Base-by-base conservation (phyloP, 1,139 yeast genomes). In the Lipomyces yarrowii region DNA sequence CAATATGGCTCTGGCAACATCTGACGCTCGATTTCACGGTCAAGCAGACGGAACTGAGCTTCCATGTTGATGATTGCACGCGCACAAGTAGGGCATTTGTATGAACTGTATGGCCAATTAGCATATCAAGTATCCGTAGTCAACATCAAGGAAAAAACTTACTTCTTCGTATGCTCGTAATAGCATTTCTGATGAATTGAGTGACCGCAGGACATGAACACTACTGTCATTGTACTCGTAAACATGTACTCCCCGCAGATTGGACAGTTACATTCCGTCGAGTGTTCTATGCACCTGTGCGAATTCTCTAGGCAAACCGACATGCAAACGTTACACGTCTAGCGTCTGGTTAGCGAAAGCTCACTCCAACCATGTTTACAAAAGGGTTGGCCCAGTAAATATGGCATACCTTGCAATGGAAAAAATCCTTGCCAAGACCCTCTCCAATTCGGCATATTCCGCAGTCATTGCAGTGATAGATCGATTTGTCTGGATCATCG, bases 151-250 rank as follows among this genome's bases (percentile, higher is more conserved):
- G 13, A 32, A 32, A 53, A 32, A 32, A 53, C 57, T 26, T 60
- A 61, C 55, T 61, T 91, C 71, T 87, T 84, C 23, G 91, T 86
- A 75, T 90, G 87, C 71, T 90, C 94, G 67, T 87, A 87, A 75
- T 87, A 92, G 76, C 98, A 93, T 46, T 78, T 76, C 75, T 91
- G 92, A 78, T 93, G 98, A 69, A 93, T 92, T 60, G 96, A 91
- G 78, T 93, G 98, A 3, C 98, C 98, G 77, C 98, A 93, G 61
- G 86, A 84, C 97, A 93, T 91, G 76, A 92, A 91, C 21, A 91
- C 96, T 54, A 92, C 96, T 37, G 92, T 89, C 73, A 83, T 84
- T 4, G 90, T 87, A n/a, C 96, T 88, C 6, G 92, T 89, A 76
- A 93, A 93, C 84, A 93, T 85, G 76, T 88, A 92, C 73, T 92